Evolutionary conservation across 805 yeast genomes (phyloP).

Genomic region (Candida morakotiae): DNA sequence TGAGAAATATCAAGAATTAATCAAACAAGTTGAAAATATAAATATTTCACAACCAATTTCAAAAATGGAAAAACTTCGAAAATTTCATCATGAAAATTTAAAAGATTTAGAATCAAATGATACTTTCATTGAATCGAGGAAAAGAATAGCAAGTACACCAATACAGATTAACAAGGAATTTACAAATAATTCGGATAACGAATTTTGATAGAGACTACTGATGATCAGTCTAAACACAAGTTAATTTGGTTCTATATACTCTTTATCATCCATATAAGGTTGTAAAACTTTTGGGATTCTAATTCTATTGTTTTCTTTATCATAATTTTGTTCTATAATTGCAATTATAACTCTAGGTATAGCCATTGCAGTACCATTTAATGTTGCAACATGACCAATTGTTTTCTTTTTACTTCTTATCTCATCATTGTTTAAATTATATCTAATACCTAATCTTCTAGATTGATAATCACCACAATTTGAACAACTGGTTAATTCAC

Average conservation of each 20-base stretch:
- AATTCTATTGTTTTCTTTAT: constrained; percentile 50
- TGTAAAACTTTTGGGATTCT: constrained; percentile 65
- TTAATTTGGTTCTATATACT: constrained; percentile 6
- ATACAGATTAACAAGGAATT: not conserved
- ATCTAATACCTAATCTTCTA: constrained; percentile 72
- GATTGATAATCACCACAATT: constrained; percentile 92
- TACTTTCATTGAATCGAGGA: constrained; percentile 6
- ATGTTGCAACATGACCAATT: constrained; percentile 61
- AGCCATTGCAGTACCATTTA: constrained; percentile 95
- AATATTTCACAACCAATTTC: constrained; percentile 1
- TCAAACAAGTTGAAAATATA: constrained; percentile 8
- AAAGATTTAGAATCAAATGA: constrained; percentile 5
- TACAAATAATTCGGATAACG: constrained; percentile 8
- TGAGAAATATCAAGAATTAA: constrained; percentile 17
- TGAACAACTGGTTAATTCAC: constrained; percentile 87
- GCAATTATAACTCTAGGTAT: constrained; percentile 89
- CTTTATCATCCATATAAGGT: constrained; percentile 68
- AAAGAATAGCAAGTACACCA: constrained; percentile 28
- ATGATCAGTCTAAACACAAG: not conserved
- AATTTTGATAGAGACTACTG: not conserved
- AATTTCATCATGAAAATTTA: constrained; percentile 9
- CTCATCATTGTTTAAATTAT: constrained; percentile 23
- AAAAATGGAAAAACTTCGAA: constrained; percentile 9
- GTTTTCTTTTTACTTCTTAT: constrained; percentile 1
- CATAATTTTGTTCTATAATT: constrained; percentile 80